Evolutionary conservation across 495 filamentous ascomycete genomes (phyloP).

Genomic region (Podospora comata): DNA sequence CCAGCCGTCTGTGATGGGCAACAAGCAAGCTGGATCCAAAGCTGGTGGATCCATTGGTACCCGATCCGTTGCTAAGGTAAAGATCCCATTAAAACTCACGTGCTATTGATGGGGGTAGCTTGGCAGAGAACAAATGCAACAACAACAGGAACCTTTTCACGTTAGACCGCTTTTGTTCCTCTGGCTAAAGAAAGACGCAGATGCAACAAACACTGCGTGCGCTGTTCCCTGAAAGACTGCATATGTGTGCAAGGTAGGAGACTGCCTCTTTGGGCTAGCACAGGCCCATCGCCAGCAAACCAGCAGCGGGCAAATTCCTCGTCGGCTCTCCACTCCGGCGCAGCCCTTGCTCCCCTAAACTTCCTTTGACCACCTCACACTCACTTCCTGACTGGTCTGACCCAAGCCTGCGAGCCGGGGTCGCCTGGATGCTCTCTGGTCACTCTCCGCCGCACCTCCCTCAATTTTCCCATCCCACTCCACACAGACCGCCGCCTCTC

Average conservation of each 20-base stretch:
- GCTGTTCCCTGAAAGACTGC: not conserved
- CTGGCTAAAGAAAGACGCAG: not conserved
- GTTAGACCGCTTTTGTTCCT: not conserved
- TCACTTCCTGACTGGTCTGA: conserved; percentile 36
- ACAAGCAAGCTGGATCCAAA: not conserved
- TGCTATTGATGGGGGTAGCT: not conserved
- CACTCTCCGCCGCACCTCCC: conserved; percentile 37
- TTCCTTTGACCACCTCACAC: conserved; percentile 26
- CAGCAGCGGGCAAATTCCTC: conserved; percentile 18
- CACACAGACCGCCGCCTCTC: conserved; percentile 24
- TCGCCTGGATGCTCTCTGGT: conserved; percentile 24
- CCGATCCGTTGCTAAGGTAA: not conserved
- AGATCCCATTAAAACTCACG: not conserved
- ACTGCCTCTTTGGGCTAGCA: not conserved
- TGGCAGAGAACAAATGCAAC: not conserved
- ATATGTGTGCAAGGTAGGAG: not conserved
- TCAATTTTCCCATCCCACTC: conserved; percentile 34
- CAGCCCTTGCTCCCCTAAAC: conserved; percentile 22
- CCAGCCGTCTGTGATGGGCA: not conserved
- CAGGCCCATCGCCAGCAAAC: not conserved
- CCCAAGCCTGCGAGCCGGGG: conserved; percentile 29
- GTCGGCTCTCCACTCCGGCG: conserved; percentile 15
- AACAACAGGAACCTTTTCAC: not conserved
- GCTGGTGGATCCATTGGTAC: not conserved
- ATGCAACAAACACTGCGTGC: not conserved